These are phyloP conservation scores for Botrytis fragariae DNA, from an alignment of 2,329 filamentous ascomycete species.

Conservation along the genomic window DNA sequence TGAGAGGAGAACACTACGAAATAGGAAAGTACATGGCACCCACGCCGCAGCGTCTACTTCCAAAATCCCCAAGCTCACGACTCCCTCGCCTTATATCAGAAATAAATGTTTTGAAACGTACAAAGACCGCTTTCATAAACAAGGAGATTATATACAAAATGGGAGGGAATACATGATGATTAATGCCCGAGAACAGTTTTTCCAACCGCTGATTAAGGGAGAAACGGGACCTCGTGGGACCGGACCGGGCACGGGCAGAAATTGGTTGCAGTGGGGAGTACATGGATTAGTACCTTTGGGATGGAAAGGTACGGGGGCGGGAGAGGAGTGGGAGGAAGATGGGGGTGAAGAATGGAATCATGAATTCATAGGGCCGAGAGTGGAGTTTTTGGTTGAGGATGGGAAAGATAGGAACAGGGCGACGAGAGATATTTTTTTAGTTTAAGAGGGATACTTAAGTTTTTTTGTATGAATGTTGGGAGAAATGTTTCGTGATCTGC, in stretches of 20 bases:
- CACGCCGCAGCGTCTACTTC: no score
- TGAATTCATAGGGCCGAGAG: not conserved
- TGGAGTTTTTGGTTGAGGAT: not conserved
- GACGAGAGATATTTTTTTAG: not conserved
- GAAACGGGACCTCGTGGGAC: accelerated
- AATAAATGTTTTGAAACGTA: not conserved
- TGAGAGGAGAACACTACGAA: not conserved
- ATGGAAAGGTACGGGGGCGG: not conserved
- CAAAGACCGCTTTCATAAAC: not conserved
- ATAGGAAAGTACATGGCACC: not conserved
- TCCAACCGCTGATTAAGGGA: not conserved
- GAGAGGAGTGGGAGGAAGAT: not conserved
- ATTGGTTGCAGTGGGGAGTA: not conserved
- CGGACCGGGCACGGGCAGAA: not conserved
- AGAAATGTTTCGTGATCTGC: not conserved
- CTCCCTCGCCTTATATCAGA: not conserved
- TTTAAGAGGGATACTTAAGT: not conserved
- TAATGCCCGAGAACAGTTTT: not conserved
- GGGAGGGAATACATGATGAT: not conserved
- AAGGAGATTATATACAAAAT: no score
- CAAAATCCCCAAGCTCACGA: not conserved
- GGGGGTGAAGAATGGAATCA: not conserved
- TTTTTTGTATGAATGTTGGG: not conserved
- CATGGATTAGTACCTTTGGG: not conserved
- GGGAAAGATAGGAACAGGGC: not conserved